Base-by-base conservation (phyloP, 768 basidiomycete genomes). In the Galerina marginata region DNA sequence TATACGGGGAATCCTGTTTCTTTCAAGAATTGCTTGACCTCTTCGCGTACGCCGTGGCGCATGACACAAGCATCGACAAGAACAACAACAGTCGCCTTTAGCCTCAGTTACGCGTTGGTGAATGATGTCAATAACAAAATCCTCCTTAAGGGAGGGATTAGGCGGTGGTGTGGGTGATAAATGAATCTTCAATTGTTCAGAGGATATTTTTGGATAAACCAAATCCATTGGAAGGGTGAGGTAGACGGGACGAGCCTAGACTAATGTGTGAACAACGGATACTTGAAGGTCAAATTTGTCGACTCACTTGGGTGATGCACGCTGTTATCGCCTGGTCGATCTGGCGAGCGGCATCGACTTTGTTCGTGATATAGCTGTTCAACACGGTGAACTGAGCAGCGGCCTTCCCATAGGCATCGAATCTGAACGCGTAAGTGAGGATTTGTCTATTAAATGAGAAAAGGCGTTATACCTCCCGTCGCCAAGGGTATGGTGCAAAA, bases 401-500 rank as follows among this genome's bases (percentile, higher is more conserved):
- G 39, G 92, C 92, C 60, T 86, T 85, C 48, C 79, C 74, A 72
- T 95, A 99, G 20, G 91, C 93, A 61, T 91, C 88, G 69, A 85
- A 97, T 67, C 90, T 90, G n/a, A 7, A 33, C 15, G 39, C 25
- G 37, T 36, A 20, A 20, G 15, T 29, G 4, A 25, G 33, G 46
- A 33, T 33, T 5, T 42, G 33, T 43, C 2, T n/a, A 49, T 42
- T 4, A 53, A 9, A 33, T 4, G 48, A 14, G 9, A 36, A 39
- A 5, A 12, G 3, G 44, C 14, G 39, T 56, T 66, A 33, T 65
- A 86, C 88, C 87, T 81, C 61, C 90, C 92, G 65, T 95, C 90
- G 43, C 93, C 94, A 10, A 96, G 83, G 0, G 93, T 95, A 67
- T 96, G 95, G 68, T 96, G 95, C 29, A 96, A 81, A 72, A 95